Base-by-base conservation (phyloP, 352 stramenopile genomes). In the Phytophthora pisi region DNA sequence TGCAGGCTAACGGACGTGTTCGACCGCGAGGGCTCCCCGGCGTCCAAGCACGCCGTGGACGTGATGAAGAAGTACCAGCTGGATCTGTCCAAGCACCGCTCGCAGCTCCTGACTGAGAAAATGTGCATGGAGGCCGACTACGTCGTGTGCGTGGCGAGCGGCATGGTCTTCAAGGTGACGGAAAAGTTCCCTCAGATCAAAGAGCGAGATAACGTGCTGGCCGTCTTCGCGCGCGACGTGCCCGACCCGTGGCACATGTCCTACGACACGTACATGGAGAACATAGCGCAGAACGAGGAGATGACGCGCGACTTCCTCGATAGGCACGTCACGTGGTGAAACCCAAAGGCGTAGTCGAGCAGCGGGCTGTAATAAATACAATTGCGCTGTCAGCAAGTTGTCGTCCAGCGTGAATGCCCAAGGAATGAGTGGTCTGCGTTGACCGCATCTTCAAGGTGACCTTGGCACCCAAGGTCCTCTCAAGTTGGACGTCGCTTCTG, bases 221-320 rank as follows among this genome's bases (percentile, higher is more conserved):
- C 72, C 57, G 81, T 74, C 54, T 77, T 92, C 31, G 75, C 80
- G 20, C 68, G 78, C 34, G 86, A 93, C 71, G 71, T 93, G 26
- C 86, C 84, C 4, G 86, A 93, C 56, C 86, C 86, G 46, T 93
- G 86, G 86, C 82, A 90, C 79, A 93, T 93, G 86, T 75, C 81
- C 26, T 92, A 92, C 66, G 82, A 89, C 64, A 91, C 80, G 15
- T 93, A 93, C 71, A 90, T 92, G 81, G 78, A 91, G 64, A 92
- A 82, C 46, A 77, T 88, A n/a, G 81, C 83, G 38, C 78, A 88
- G 63, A 82, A 87, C 61, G 85, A 93, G 55, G 82, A 91, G 67
- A 79, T 89, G 57, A 86, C 86, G 43, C 80, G 82, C 40, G 85
- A 91, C 59, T 93, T 93, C 56, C 82, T 93, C 23, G 81, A 88